These are phyloP conservation scores for Aureobasidium sp. DNA, from an alignment of 2,329 filamentous ascomycete species.

Conservation along the genomic window DNA sequence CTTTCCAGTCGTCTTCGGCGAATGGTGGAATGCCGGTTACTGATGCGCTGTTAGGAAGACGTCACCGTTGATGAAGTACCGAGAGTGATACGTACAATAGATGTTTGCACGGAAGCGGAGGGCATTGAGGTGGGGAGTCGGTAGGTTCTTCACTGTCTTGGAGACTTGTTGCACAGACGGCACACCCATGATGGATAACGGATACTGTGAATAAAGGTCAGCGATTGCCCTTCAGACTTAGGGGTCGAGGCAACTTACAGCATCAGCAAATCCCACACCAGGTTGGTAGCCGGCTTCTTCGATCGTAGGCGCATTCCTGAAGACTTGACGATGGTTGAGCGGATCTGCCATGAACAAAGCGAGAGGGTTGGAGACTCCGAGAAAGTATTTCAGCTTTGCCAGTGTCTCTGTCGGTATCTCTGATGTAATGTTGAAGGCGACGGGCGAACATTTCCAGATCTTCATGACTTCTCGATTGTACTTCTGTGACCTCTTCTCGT, in stretches of 20 bases:
- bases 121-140: slow-evolving; percentile 45
- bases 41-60: slow-evolving; percentile 21
- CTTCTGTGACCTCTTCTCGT: slow-evolving; percentile 48
- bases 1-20: slow-evolving; percentile 64
- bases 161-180: slow-evolving; percentile 57
- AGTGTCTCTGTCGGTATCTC: slow-evolving; percentile 50
- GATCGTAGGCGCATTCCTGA: slow-evolving; percentile 52
- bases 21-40: slow-evolving; percentile 58
- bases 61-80: neutral
- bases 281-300: slow-evolving; percentile 58
- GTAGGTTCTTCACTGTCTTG: slow-evolving; percentile 18
- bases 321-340: slow-evolving; percentile 50
- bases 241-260: slow-evolving; percentile 41
- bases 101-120: slow-evolving; percentile 66
- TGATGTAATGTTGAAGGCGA: slow-evolving; percentile 39
- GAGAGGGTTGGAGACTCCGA: slow-evolving; percentile 60
- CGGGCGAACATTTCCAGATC: slow-evolving; percentile 56
- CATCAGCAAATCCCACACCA: slow-evolving; percentile 62
- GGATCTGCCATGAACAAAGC: slow-evolving; percentile 61
- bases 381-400: slow-evolving; percentile 55
- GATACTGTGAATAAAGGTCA: slow-evolving; percentile 40
- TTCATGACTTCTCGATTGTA: slow-evolving; percentile 56
- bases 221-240: slow-evolving; percentile 29
- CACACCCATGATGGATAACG: slow-evolving; percentile 61
- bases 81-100: slow-evolving; percentile 44